Conservation (phyloP, 164 flowering plant genomes). For the Tetrastigma voinierianum region DNA sequence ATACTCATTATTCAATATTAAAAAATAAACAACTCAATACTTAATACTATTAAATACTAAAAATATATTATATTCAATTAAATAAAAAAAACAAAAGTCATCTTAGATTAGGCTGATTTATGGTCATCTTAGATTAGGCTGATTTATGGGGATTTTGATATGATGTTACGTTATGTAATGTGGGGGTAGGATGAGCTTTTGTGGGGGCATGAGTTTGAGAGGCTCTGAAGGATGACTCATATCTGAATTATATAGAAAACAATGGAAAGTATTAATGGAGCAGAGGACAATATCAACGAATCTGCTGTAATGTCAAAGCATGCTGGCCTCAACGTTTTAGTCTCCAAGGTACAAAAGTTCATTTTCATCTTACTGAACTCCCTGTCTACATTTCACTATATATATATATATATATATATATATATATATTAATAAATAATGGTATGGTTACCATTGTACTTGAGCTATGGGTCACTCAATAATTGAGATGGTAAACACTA, state of each 20-base stretch:
- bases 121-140: too few relatives aligned
- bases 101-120: too few relatives aligned
- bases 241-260: constrained; percentile 64
- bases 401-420: too few relatives aligned
- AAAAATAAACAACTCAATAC: too few relatives aligned
- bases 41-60: too few relatives aligned
- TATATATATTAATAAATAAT: too few relatives aligned
- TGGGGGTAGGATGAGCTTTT: constrained; percentile 83
- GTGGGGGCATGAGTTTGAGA: constrained; percentile 98
- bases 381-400: not conserved
- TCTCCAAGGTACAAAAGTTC: constrained; percentile 61
- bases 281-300: constrained; percentile 81
- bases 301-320: constrained; percentile 99
- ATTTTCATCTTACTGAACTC: not conserved
- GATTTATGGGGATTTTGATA: not conserved
- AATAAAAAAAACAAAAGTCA: too few relatives aligned
- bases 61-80: too few relatives aligned
- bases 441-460: too few relatives aligned
- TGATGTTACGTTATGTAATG: not conserved
- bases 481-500: too few relatives aligned
- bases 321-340: constrained; percentile 88
- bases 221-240: constrained; percentile 58
- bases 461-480: too few relatives aligned
- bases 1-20: too few relatives aligned
- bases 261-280: constrained; percentile 90